Evolutionary conservation across 1,139 yeast genomes (phyloP).

Genomic region (Geotrichum candidum): DNA sequence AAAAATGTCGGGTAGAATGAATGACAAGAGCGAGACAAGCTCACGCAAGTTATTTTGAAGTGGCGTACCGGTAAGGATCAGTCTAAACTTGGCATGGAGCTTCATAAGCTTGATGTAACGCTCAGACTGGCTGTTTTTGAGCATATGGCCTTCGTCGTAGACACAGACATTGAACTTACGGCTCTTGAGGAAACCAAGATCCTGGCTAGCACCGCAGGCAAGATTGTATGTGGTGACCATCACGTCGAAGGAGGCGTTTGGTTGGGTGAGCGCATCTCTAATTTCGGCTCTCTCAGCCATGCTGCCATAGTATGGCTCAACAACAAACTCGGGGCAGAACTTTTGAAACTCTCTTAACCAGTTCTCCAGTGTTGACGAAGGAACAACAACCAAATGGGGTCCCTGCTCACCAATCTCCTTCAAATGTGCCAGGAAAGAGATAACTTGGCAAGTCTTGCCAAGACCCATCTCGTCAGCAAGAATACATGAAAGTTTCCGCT

Average conservation of each 20-base stretch:
- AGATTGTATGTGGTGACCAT: slow-evolving; percentile 89
- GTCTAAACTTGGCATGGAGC: slow-evolving; percentile 70
- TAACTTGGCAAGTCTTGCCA: slow-evolving; percentile 94
- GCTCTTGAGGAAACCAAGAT: slow-evolving; percentile 67
- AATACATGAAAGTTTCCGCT: slow-evolving; percentile 77
- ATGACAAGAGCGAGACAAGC: slow-evolving; percentile 79
- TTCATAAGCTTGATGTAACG: slow-evolving; percentile 83
- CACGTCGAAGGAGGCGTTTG: slow-evolving; percentile 69
- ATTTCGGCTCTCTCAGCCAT: slow-evolving; percentile 79
- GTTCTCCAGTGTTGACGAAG: slow-evolving; percentile 92
- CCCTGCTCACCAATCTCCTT: slow-evolving; percentile 57
- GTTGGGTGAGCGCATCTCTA: slow-evolving; percentile 45
- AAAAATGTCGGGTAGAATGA: slow-evolving; percentile 80
- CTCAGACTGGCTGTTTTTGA: slow-evolving; percentile 83
- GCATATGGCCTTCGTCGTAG: slow-evolving; percentile 96
- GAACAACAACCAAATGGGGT: slow-evolving; percentile 80
- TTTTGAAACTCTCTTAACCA: slow-evolving; percentile 93
- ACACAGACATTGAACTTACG: slow-evolving; percentile 80
- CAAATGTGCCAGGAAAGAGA: slow-evolving; percentile 82
- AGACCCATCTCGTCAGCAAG: slow-evolving; percentile 98
- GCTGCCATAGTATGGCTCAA: slow-evolving; percentile 91
- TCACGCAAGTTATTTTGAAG: slow-evolving; percentile 88
- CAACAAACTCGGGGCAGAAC: slow-evolving; percentile 72
- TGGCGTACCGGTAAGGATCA: slow-evolving; percentile 93
- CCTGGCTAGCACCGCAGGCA: slow-evolving; percentile 82